phyloP scores from a whole-genome alignment of 1,284 basidiomycete species.

The Boletus semigastroideus region DNA sequence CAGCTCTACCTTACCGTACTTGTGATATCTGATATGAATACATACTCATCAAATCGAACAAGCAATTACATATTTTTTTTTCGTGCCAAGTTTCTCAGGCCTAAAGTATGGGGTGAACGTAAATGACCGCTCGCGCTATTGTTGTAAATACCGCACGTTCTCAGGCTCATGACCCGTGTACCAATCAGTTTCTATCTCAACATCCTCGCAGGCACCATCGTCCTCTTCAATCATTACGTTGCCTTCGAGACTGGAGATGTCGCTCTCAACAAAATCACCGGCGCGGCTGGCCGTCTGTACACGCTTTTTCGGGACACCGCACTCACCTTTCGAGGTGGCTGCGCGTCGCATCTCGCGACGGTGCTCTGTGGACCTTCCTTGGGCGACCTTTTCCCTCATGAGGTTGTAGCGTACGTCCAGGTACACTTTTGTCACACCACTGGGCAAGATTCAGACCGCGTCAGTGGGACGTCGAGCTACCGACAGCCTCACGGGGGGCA shows the following conservation, averaged over 20 bases:
- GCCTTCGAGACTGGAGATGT: conserved; percentile 21
- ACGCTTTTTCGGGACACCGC: conserved; percentile 10
- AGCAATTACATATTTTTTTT: no score
- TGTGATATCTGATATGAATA: no score
- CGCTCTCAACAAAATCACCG: conserved; percentile 23
- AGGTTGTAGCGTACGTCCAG: not conserved
- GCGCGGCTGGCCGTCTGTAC: conserved; percentile 22
- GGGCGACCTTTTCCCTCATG: conserved; percentile 1
- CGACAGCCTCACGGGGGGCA: conserved; percentile 1
- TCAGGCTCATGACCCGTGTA: conserved; percentile 20
- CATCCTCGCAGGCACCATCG: conserved; percentile 22
- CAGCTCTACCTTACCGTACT: no score
- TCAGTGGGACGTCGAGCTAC: not conserved
- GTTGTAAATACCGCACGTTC: not conserved
- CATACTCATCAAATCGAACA: no score
- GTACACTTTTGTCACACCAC: conserved; percentile 6
- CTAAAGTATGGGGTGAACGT: no score
- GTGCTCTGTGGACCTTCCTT: conserved; percentile 1
- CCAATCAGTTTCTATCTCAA: conserved; percentile 21
- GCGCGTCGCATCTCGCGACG: not conserved
- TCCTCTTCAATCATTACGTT: conserved; percentile 21
- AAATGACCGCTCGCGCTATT: not conserved
- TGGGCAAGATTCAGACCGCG: not conserved
- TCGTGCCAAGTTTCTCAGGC: no score
- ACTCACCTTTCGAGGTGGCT: conserved; percentile 8